phyloP scores from a whole-genome alignment of 176 grass and related monocot genomes.

The Oryza brachyantha region DNA sequence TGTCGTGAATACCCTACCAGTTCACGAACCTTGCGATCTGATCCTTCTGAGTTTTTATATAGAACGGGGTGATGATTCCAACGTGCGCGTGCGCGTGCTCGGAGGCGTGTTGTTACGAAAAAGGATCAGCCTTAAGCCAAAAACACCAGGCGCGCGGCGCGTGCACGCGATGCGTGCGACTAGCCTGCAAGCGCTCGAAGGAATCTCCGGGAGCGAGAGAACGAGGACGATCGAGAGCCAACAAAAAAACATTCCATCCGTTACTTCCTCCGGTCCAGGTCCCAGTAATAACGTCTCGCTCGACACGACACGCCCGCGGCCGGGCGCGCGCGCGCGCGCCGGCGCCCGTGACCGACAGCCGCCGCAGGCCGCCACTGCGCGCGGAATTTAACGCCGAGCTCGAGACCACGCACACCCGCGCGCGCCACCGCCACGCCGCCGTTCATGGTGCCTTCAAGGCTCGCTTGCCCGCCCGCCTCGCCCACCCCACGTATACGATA shows the following conservation, averaged over 20 bases:
- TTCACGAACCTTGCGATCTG: too few species aligned
- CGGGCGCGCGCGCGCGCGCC: not conserved
- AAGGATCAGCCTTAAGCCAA: not conserved
- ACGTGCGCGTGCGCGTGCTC: not conserved
- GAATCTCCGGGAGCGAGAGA: not conserved
- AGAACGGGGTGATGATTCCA: not conserved
- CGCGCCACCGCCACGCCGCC: not conserved
- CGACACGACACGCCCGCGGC: not conserved
- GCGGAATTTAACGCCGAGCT: not conserved
- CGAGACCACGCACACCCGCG: not conserved
- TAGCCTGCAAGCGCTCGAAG: not conserved
- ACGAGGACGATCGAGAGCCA: not conserved
- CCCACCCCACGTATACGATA: too few species aligned
- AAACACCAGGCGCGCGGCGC: too few species aligned
- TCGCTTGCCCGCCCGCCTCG: too few species aligned
- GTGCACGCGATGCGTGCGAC: too few species aligned
- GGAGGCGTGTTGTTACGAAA: too few species aligned
- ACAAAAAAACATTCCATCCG: not conserved
- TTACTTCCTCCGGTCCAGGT: not conserved
- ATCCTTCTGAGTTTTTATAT: not conserved
- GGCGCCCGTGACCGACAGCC: not conserved
- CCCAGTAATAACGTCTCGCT: not conserved
- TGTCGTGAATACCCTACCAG: too few species aligned
- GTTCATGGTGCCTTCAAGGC: slow-evolving; percentile 23
- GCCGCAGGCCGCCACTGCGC: not conserved